Evolutionary conservation across 2,329 filamentous ascomycete genomes (phyloP).

Genomic region (Didymella lethalis): DNA sequence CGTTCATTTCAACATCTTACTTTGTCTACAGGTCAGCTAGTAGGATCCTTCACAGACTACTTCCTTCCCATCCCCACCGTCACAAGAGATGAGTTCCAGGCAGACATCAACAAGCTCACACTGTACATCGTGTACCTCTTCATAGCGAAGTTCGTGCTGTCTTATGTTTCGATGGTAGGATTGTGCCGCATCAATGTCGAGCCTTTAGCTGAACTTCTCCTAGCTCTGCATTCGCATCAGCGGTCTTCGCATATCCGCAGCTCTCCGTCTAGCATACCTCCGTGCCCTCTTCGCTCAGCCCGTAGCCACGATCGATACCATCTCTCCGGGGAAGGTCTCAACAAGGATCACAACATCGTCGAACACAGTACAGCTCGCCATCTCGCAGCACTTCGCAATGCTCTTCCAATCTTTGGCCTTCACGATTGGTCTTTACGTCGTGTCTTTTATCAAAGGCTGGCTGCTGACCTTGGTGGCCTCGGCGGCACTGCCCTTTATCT

Average conservation of each 20-base stretch:
- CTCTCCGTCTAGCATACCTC: conserved; percentile 60
- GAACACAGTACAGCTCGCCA: conserved; percentile 62
- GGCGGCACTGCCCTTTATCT: conserved; percentile 53
- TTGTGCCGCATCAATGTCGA: background rate
- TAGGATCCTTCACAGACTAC: conserved; percentile 66
- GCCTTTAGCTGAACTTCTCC: conserved; percentile 21
- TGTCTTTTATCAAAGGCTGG: conserved; percentile 63
- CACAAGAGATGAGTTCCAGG: conserved; percentile 59
- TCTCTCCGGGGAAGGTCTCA: conserved; percentile 60
- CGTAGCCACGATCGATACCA: conserved; percentile 57
- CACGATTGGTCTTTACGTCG: conserved; percentile 49
- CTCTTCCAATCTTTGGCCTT: conserved; percentile 52
- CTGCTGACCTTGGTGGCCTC: conserved; percentile 61
- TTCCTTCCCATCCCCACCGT: conserved; percentile 55
- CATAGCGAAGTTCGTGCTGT: conserved; percentile 46
- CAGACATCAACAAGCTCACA: conserved; percentile 53
- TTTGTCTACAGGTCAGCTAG: conserved; percentile 43
- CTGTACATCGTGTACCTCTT: conserved; percentile 48
- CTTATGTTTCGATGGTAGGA: conserved; percentile 46
- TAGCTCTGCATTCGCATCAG: conserved; percentile 59
- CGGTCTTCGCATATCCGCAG: conserved; percentile 60
- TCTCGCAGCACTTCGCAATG: conserved; percentile 62
- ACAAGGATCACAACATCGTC: conserved; percentile 62
- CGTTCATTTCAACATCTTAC: conserved; percentile 19
- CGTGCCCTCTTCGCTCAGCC: conserved; percentile 59